Conservation (phyloP, 768 basidiomycete genomes). For the Boletus rubroflammeus region DNA sequence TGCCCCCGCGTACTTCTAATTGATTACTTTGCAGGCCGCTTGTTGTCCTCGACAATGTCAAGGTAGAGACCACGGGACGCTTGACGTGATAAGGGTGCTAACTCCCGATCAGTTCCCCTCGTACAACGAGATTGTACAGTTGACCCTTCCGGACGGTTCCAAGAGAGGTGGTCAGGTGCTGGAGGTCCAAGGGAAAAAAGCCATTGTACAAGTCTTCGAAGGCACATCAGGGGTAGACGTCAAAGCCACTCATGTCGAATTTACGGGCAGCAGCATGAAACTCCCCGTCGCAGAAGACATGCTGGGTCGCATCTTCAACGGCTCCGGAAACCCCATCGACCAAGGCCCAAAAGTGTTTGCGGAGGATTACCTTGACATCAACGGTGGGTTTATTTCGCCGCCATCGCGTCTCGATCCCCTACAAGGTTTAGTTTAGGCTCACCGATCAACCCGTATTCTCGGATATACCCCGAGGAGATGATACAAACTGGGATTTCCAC, state of each 20-base stretch:
- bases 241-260: constrained; percentile 95
- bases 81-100: constrained; percentile 8
- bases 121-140: constrained; percentile 96
- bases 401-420: constrained; percentile 1
- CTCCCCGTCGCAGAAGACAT: constrained; percentile 98
- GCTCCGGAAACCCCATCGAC: constrained; percentile 96
- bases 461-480: constrained; percentile 99
- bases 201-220: constrained; percentile 98
- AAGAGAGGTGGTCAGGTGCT: constrained; percentile 96
- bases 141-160: constrained; percentile 93
- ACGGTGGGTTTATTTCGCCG: constrained; percentile 57
- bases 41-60: constrained; percentile 97
- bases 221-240: constrained; percentile 98
- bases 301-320: constrained; percentile 99
- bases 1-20: constrained; percentile 5
- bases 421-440: constrained; percentile 57
- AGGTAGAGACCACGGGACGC: constrained; percentile 47
- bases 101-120: constrained; percentile 72
- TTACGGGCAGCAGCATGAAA: constrained; percentile 98
- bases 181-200: constrained; percentile 97
- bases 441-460: constrained; percentile 95
- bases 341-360: constrained; percentile 99
- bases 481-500: constrained; percentile 99
- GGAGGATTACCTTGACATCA: constrained; percentile 98
- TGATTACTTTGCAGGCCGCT: constrained; percentile 61